phyloP scores from a whole-genome alignment of 306 rosid species.

The Malus orientalis region DNA sequence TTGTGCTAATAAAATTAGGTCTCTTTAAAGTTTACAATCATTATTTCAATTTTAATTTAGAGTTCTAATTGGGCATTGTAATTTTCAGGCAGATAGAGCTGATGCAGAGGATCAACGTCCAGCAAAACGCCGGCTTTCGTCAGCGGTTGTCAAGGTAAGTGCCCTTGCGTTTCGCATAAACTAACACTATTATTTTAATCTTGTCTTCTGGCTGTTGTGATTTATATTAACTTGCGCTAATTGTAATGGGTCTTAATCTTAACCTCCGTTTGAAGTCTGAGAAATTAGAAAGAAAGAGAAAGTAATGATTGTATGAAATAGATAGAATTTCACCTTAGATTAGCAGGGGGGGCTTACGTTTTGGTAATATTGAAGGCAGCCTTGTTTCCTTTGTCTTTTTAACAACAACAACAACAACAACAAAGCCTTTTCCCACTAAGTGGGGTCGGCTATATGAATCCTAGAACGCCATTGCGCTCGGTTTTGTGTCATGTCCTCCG shows the following conservation, averaged over 20 bases:
- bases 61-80: not conserved
- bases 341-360: not conserved
- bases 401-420: too few species aligned
- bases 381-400: not conserved
- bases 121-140: slow-evolving; percentile 67
- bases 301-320: not conserved
- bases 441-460: too few species aligned
- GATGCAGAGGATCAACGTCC: slow-evolving; percentile 73
- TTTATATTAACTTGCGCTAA: not conserved
- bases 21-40: not conserved
- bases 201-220: not conserved
- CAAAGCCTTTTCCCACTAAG: too few species aligned
- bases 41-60: not conserved
- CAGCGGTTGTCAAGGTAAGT: slow-evolving; percentile 86
- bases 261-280: not conserved
- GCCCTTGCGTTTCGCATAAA: not conserved
- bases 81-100: slow-evolving; percentile 48
- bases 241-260: not conserved
- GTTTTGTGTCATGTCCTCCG: too few species aligned
- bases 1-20: not conserved
- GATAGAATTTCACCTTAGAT: not conserved
- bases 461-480: too few species aligned
- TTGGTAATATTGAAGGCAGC: not conserved
- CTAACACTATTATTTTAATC: not conserved
- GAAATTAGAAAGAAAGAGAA: not conserved